phyloP scores from a whole-genome alignment of 129 eudicot genomes.

The Rutidosis leptorrhynchoides region DNA sequence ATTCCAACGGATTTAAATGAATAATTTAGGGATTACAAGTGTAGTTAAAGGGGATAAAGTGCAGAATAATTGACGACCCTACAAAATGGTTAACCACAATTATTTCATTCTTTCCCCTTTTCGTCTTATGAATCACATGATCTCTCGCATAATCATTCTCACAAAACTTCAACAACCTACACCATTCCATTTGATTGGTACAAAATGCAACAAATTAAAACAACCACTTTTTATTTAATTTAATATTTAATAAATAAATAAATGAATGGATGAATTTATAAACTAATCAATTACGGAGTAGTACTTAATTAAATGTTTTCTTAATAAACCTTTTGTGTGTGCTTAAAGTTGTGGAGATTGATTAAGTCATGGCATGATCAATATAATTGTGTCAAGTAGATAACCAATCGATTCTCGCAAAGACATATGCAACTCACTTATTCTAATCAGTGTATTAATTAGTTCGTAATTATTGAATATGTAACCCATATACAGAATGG shows the following conservation, averaged over 20 bases:
- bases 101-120: conserved; percentile 36
- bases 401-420: too few relatives aligned
- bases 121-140: conserved; percentile 39
- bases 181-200: conserved; percentile 31
- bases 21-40: conserved; percentile 28
- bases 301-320: neutral
- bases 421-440: too few relatives aligned
- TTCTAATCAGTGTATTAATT: too few relatives aligned
- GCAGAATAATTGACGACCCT: conserved; percentile 43
- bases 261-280: neutral
- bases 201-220: conserved; percentile 7
- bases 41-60: conserved; percentile 29
- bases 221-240: neutral
- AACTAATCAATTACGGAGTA: neutral
- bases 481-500: too few relatives aligned
- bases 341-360: neutral
- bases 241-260: neutral
- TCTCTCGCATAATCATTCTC: conserved; percentile 26
- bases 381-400: too few relatives aligned
- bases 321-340: neutral
- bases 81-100: conserved; percentile 25
- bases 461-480: too few relatives aligned
- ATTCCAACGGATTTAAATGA: conserved; percentile 22
- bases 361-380: neutral
- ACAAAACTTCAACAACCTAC: conserved; percentile 28